These are phyloP conservation scores for Neonectria sp. DNA, from an alignment of 2,329 filamentous ascomycete species.

Conservation along the genomic window DNA sequence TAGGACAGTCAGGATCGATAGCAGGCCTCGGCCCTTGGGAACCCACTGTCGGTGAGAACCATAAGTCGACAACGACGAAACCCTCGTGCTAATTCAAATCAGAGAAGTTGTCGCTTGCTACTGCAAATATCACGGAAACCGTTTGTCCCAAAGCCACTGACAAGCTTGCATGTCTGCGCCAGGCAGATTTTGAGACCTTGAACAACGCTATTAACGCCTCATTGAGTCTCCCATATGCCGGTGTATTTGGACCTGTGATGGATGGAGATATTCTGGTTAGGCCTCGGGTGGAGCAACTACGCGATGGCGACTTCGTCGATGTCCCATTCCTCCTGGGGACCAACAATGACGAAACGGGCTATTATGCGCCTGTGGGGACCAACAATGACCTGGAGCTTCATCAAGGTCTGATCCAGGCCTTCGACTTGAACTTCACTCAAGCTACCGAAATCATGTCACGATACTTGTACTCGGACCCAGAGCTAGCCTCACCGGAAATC, in stretches of 20 bases:
- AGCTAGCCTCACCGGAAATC: no score
- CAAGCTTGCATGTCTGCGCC: neutral
- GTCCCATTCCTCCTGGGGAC: neutral
- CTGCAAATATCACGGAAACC: neutral
- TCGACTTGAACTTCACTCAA: no score
- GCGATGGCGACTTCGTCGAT: neutral
- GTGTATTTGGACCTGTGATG: neutral
- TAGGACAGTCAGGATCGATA: conserved; percentile 4
- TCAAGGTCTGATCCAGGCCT: neutral
- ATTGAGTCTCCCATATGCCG: neutral
- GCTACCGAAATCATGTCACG: no score
- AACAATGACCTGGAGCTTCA: neutral
- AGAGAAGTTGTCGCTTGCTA: neutral
- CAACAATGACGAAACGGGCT: neutral
- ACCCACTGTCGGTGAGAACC: neutral
- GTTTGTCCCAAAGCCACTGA: neutral
- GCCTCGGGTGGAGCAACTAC: neutral
- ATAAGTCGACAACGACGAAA: neutral
- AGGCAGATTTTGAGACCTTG: neutral
- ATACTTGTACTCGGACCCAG: no score
- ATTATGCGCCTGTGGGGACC: neutral
- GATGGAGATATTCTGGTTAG: neutral
- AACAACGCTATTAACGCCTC: neutral
- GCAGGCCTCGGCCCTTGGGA: neutral
- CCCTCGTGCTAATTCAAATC: neutral